phyloP scores from a whole-genome alignment of 1,139 yeast species.

The Candida pseudoviswanathii region DNA sequence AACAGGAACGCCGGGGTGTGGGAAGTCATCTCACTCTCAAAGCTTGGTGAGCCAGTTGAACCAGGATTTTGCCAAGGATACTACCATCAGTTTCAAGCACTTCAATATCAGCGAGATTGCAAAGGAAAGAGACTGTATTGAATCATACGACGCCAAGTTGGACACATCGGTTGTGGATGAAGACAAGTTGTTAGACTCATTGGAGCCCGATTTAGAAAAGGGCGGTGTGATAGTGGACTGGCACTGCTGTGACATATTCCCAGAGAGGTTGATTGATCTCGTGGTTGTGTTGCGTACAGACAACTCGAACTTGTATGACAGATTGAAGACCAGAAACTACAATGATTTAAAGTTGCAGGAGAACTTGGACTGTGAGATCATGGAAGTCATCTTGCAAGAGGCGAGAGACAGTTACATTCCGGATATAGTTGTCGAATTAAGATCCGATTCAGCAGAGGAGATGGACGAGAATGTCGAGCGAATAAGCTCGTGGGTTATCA shows the following conservation, averaged over 20 bases:
- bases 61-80: slow-evolving; percentile 19
- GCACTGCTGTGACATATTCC: slow-evolving; percentile 97
- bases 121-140: slow-evolving; percentile 72
- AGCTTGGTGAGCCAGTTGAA: slow-evolving; percentile 55
- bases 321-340: slow-evolving; percentile 75
- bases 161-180: slow-evolving; percentile 92
- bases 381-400: slow-evolving; percentile 88
- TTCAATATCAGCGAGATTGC: slow-evolving; percentile 82
- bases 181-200: slow-evolving; percentile 76
- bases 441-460: slow-evolving; percentile 71
- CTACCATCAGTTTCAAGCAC: slow-evolving; percentile 43
- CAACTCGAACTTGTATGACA: slow-evolving; percentile 68
- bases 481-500: slow-evolving; percentile 68
- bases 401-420: slow-evolving; percentile 81
- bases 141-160: slow-evolving; percentile 82
- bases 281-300: slow-evolving; percentile 87
- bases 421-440: slow-evolving; percentile 79
- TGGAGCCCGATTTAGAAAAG: slow-evolving; percentile 73
- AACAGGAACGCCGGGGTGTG: slow-evolving; percentile 98
- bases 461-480: slow-evolving; percentile 81
- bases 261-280: slow-evolving; percentile 87
- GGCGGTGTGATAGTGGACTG: slow-evolving; percentile 94
- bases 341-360: slow-evolving; percentile 82
- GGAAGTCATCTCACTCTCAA: slow-evolving; percentile 85
- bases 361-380: slow-evolving; percentile 93